Evolutionary conservation across 1,284 basidiomycete genomes (phyloP), one percentile per base, ranked within the genome.

Genomic region (Ganoderma meredithae): DNA sequence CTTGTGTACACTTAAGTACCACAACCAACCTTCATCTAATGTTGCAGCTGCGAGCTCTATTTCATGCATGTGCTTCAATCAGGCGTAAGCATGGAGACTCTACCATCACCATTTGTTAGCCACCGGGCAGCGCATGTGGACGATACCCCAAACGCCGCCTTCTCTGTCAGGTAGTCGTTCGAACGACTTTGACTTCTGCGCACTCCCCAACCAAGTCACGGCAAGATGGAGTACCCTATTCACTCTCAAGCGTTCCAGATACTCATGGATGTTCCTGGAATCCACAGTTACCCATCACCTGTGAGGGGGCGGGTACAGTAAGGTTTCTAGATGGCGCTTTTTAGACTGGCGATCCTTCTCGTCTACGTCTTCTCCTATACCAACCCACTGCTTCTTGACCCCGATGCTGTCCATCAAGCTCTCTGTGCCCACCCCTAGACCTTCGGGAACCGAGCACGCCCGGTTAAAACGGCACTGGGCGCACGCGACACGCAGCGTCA

Each of bases 351-450:
- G 52, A 55, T 33, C 27, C 13, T 55, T 55, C 52, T 55, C 15
- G 25, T 13, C 15, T 31, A 17, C 27, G 31, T 19, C 52, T 39
- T 36, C 55, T 36, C 33, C 19, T 33, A 33, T 33, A 39, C 55
- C 33, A 58, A 33, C 17, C 19, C 22, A 13, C 55, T 7, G 36
- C 31, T 58, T 58, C 55, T 58, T 36, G n/a, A 17, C 33, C 19
- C 33, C 27, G 53, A 58, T 39, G 31, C 33, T 12, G 55, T 58
- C 33, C 3, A 22, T 64, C 61, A 22, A 64, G 49, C 40, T 60
- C 22, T 15, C 22, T 12, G 40, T 44, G n/a, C 33, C 9, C 19
- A 19, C 36, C n/a, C 33, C 31, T 10, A 58, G n/a, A 9, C 33
- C 55, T 58, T 58, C 55, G 55, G 17, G 36, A 19, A 39, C 31